Evolutionary conservation across 1,284 basidiomycete genomes (phyloP).

Genomic region (Malassezia sp.): DNA sequence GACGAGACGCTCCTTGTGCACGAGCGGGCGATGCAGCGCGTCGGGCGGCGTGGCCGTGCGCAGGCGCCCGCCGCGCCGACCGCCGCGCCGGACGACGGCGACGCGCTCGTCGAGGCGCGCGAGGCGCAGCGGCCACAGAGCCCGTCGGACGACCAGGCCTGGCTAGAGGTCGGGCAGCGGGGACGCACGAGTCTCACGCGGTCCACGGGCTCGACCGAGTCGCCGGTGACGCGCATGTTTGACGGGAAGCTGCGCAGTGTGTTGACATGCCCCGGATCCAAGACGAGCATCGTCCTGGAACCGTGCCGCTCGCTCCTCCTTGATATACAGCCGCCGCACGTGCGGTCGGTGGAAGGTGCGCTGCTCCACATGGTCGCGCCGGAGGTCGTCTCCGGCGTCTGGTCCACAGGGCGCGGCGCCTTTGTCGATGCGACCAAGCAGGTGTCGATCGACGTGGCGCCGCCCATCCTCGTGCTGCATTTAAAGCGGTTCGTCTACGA

Average conservation of each 20-base stretch:
- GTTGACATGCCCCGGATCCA: conserved; percentile 64
- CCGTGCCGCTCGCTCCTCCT: conserved; percentile 82
- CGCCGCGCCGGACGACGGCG: conserved; percentile 29
- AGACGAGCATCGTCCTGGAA: conserved; percentile 77
- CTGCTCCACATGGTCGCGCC: conserved; percentile 67
- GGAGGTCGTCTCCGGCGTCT: conserved; percentile 66
- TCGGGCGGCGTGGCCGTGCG: too few species aligned
- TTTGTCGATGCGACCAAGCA: conserved; percentile 75
- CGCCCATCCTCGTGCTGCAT: conserved; percentile 76
- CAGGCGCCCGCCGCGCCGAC: conserved; percentile 3
- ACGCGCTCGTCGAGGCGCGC: conserved; percentile 52
- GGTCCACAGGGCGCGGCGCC: conserved; percentile 31
- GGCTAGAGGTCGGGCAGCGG: conserved; percentile 86
- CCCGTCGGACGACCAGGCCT: conserved; percentile 51
- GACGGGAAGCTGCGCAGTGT: conserved; percentile 86
- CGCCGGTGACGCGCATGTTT: conserved; percentile 81
- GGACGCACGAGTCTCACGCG: conserved; percentile 74
- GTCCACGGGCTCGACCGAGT: conserved; percentile 66
- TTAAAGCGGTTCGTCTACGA: conserved; percentile 89
- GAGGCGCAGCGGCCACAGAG: conserved; percentile 35
- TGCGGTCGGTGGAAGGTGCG: conserved; percentile 72
- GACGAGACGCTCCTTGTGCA: conserved; percentile 63
- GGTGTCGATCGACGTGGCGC: conserved; percentile 72
- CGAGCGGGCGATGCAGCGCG: conserved; percentile 1
- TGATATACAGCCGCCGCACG: conserved; percentile 64